A percentile compares a stretch with the other conserved stretches of the same genome.
phyloP scores from a whole-genome alignment of 2,329 filamentous ascomycete species.

The Plenodomus lindquistii region DNA sequence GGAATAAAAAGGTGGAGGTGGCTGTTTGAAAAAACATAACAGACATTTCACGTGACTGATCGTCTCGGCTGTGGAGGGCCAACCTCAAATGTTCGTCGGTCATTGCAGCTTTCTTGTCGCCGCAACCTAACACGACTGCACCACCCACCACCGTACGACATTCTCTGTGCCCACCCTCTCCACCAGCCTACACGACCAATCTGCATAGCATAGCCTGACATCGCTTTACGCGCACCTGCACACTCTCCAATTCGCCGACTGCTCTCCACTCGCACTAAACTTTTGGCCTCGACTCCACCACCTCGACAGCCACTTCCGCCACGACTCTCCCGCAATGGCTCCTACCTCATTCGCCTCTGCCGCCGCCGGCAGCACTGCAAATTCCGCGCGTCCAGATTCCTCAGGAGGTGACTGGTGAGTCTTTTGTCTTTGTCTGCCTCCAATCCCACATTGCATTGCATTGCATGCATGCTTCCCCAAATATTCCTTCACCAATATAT shows the following conservation, averaged over 20 bases:
- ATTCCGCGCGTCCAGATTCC: constrained; percentile 46
- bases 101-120: constrained; percentile 17
- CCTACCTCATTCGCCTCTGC: constrained; percentile 57
- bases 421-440: constrained; percentile 24
- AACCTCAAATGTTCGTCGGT: constrained; percentile 21
- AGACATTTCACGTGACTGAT: constrained; percentile 11
- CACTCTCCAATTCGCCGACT: constrained; percentile 20
- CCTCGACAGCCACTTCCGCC: constrained; percentile 13
- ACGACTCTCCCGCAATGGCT: constrained; percentile 41
- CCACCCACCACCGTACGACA: constrained; percentile 11
- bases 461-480: constrained; percentile 6
- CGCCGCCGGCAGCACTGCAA: constrained; percentile 51
- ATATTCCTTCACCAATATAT: constrained; percentile 10
- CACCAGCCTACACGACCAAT: constrained; percentile 16
- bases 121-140: constrained; percentile 17
- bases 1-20: background rate
- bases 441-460: constrained; percentile 1
- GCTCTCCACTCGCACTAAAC: constrained; percentile 27
- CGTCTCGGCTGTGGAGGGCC: constrained; percentile 14
- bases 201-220: constrained; percentile 28
- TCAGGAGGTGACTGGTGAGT: constrained; percentile 53
- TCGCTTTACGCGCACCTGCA: constrained; percentile 28
- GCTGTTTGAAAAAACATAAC: background rate
- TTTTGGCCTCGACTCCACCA: constrained; percentile 24
- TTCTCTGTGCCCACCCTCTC: constrained; percentile 11